These are phyloP conservation scores for Ceratobasidium sp. DNA, from an alignment of 1,284 basidiomycete genomes.

Conservation along the genomic window DNA sequence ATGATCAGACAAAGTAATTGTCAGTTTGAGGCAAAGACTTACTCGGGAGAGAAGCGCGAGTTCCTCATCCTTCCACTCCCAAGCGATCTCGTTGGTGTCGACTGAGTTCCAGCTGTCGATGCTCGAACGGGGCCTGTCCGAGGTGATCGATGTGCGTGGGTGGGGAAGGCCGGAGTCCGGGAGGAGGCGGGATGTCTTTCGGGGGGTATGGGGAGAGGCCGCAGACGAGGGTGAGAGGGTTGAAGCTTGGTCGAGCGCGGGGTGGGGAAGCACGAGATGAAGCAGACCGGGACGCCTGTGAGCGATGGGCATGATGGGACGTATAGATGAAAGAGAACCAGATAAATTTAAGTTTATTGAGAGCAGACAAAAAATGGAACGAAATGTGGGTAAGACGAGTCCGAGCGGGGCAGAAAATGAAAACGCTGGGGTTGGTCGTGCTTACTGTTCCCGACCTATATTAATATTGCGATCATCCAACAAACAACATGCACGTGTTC, in stretches of 20 bases:
- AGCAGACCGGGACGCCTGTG: conserved; percentile 50
- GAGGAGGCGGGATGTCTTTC: conserved; percentile 16
- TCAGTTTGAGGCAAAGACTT: conserved; percentile 50
- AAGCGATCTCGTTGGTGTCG: conserved; percentile 67
- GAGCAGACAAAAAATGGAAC: conserved; percentile 29
- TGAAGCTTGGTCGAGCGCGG: conserved; percentile 58
- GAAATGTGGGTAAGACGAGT: conserved; percentile 19
- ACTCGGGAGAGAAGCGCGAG: conserved; percentile 72
- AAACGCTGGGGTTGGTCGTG: conserved; percentile 38
- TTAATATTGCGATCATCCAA: conserved; percentile 17
- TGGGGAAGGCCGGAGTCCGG: conserved; percentile 32
- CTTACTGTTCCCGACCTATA: conserved; percentile 12
- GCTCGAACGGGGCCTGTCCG: conserved; percentile 38
- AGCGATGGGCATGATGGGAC: conserved; percentile 41
- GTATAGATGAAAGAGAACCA: not conserved
- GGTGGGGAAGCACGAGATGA: conserved; percentile 66
- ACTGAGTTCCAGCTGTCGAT: conserved; percentile 70
- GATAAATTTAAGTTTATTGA: conserved; percentile 24
- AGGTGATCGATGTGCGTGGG: conserved; percentile 31
- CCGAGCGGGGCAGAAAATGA: conserved; percentile 34
- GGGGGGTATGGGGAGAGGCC: conserved; percentile 52
- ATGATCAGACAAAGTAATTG: conserved; percentile 26
- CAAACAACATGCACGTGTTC: conserved; percentile 27
- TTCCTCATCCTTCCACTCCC: conserved; percentile 79
- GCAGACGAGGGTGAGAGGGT: conserved; percentile 57